Evolutionary conservation across 345 rosid species (phyloP), one percentile per base, ranked within the genome.

Genomic region (Rhizophora mangle): DNA sequence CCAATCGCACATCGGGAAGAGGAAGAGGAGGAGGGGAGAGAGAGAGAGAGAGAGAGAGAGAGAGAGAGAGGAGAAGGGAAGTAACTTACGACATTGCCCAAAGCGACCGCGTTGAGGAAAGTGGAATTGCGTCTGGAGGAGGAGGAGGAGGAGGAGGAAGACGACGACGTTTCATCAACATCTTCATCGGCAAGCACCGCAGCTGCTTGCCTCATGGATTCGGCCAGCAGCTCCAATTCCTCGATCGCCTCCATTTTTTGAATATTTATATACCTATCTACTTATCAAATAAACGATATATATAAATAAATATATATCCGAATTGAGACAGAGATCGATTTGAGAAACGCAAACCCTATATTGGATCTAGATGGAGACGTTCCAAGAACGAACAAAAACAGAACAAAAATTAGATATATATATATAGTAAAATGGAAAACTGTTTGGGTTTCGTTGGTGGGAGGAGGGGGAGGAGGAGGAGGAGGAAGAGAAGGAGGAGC

Each of bases 111-210:
- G 76, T 90, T 92, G 19, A 96, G 89, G 76, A 89, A 90, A 76
- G 93, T 78, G 46, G 96, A 77, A 1, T 92, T 58, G 21, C 97
- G 98, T 63, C 79, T 80, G 18, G 88, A 81, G 53, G 96, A 83
- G 6, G 84, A 43, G n/a, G n/a, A n/a, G n/a, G n/a, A 78, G 43
- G 62, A 43, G 3, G 67, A 74, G 5, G 47, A 43, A 19, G 18
- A 73, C 54, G 75, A 46, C 22, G 97, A 78, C 68, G 76, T 76
- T 58, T 96, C 93, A 63, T 90, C 96, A 34, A 86, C 72, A 69
- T 90, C 98, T 68, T 96, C 99, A 67, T 92, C 98, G 37, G 98
- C 98, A 46, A 96, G 97, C 52, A 96, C 70, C n/a, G 93, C 80
- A 27, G 89, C 78, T 22, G 97, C 99, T 66, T 89, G 96, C 67